Conservation (phyloP, 2,329 filamentous ascomycete genomes). For the Penicillium sp. region DNA sequence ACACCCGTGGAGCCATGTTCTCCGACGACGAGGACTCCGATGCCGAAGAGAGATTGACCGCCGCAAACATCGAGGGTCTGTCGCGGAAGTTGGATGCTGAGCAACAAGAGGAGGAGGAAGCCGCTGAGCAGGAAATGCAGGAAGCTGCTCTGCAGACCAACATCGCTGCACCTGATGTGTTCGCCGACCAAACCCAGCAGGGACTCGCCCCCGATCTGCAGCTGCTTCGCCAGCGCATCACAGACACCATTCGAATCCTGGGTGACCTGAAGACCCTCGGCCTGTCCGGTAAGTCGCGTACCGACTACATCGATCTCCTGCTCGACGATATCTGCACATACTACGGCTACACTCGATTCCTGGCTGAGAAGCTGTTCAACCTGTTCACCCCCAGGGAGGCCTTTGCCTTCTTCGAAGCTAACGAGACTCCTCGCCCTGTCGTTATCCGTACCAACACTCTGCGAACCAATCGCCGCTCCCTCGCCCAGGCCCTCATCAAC, state of each 20-base stretch:
- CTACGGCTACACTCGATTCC: slow-evolving; percentile 91
- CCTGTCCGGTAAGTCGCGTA: slow-evolving; percentile 75
- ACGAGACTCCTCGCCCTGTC: slow-evolving; percentile 89
- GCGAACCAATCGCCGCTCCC: slow-evolving; percentile 70
- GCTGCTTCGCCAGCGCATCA: slow-evolving; percentile 82
- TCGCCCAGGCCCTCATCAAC: slow-evolving; percentile 92
- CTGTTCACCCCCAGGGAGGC: slow-evolving; percentile 92
- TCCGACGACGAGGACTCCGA: slow-evolving; percentile 93
- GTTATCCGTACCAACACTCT: slow-evolving; percentile 97
- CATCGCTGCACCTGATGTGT: slow-evolving; percentile 72
- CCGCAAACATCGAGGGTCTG: slow-evolving; percentile 92
- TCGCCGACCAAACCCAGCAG: slow-evolving; percentile 58
- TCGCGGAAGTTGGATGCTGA: slow-evolving; percentile 80
- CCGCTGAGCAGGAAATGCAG: slow-evolving; percentile 80
- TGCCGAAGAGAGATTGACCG: slow-evolving; percentile 84
- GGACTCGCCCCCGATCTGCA: slow-evolving; percentile 86
- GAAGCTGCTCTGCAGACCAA: slow-evolving; percentile 90
- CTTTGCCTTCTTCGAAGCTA: slow-evolving; percentile 97
- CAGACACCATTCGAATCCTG: slow-evolving; percentile 86
- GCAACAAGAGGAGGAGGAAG: slow-evolving; percentile 73
- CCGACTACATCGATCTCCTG: slow-evolving; percentile 84
- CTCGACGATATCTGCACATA: slow-evolving; percentile 92
- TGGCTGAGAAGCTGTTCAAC: slow-evolving; percentile 94
- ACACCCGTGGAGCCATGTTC: slow-evolving; percentile 70
- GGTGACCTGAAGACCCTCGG: slow-evolving; percentile 82